Evolutionary conservation across 768 basidiomycete genomes (phyloP).

Genomic region (Trametes elegans): DNA sequence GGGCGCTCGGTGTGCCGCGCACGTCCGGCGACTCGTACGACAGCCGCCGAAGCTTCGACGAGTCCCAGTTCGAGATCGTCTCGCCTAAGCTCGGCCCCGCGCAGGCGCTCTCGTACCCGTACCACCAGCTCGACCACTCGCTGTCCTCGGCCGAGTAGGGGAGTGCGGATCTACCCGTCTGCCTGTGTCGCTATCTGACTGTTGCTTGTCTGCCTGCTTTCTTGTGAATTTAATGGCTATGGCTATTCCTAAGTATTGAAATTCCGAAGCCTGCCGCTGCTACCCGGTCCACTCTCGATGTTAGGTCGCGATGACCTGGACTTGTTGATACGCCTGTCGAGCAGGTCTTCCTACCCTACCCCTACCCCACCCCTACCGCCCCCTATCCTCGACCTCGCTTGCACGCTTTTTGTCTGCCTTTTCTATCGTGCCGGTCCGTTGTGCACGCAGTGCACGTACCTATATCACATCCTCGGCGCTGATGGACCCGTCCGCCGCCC

Average conservation of each 20-base stretch:
- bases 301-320: neutral
- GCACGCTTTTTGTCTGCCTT: slow-evolving; percentile 9
- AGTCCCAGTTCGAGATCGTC: slow-evolving; percentile 66
- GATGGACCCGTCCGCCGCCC: too few relatives aligned
- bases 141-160: slow-evolving; percentile 23
- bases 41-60: slow-evolving; percentile 56
- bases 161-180: too few relatives aligned
- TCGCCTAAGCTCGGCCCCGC: slow-evolving; percentile 37
- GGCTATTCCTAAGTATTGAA: neutral
- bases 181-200: neutral
- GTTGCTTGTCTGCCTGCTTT: too few relatives aligned
- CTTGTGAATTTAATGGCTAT: neutral
- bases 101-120: slow-evolving; percentile 53
- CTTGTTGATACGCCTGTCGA: neutral
- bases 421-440: slow-evolving; percentile 9
- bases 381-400: neutral
- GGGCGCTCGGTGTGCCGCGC: slow-evolving; percentile 27
- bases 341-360: neutral
- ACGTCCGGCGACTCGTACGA: slow-evolving; percentile 42
- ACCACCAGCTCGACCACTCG: slow-evolving; percentile 48
- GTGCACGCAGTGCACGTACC: too few relatives aligned
- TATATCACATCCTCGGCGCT: too few relatives aligned
- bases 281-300: neutral
- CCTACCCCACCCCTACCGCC: neutral
- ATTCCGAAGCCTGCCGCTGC: neutral